Conservation (phyloP, 345 rosid species). For the Salix brachista region DNA sequence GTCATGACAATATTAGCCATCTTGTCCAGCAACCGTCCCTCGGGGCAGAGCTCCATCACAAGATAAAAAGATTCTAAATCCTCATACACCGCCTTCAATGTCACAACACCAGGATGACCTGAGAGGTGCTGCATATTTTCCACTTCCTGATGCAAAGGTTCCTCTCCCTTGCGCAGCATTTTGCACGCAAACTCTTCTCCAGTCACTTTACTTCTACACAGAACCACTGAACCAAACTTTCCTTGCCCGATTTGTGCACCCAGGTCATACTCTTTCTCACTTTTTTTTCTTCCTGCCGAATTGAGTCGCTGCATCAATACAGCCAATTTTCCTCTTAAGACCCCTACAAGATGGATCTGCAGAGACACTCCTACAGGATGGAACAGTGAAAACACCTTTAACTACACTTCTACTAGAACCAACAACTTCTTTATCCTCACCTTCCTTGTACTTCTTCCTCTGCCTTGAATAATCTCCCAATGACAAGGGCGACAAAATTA, state of each 20-base stretch:
- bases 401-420: slow-evolving; percentile 5
- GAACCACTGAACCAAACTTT: slow-evolving; percentile 15
- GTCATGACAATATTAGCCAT: slow-evolving; percentile 18
- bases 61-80: slow-evolving; percentile 10
- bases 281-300: slow-evolving; percentile 13
- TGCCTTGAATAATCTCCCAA: slow-evolving; percentile 13
- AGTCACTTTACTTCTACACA: slow-evolving; percentile 11
- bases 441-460: slow-evolving; percentile 13
- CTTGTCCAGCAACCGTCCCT: slow-evolving; percentile 12
- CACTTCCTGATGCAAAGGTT: slow-evolving; percentile 16
- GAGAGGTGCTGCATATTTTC: slow-evolving; percentile 22
- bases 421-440: slow-evolving; percentile 1
- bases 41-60: slow-evolving; percentile 16
- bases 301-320: slow-evolving; percentile 7
- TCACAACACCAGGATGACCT: slow-evolving; percentile 20
- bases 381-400: slow-evolving; percentile 10
- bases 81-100: slow-evolving; percentile 15
- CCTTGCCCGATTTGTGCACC: slow-evolving; percentile 6
- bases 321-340: slow-evolving; percentile 15
- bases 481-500: slow-evolving; percentile 5
- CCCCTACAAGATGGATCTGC: slow-evolving; percentile 14
- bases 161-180: slow-evolving; percentile 11
- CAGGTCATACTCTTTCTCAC: slow-evolving; percentile 10
- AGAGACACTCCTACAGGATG: slow-evolving; percentile 7
- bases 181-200: slow-evolving; percentile 21